Evolutionary conservation across 2,329 filamentous ascomycete species (phyloP).

Genomic region (Aphanocladium album): DNA sequence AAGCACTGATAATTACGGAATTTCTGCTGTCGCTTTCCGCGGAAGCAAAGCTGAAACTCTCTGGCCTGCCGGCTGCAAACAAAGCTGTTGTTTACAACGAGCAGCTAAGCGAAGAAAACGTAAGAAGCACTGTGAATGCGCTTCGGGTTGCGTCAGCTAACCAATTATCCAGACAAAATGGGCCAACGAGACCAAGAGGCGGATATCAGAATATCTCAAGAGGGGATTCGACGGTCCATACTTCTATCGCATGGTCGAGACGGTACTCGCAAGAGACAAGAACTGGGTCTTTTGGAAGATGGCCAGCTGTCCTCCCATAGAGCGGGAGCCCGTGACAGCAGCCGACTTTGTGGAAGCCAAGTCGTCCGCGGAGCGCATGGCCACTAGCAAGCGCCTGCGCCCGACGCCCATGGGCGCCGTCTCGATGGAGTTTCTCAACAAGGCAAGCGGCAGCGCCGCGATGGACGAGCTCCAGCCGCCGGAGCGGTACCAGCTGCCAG

Average conservation of each 20-base stretch:
- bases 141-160: neutral
- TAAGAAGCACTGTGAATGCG: constrained; percentile 28
- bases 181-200: constrained; percentile 70
- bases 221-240: constrained; percentile 79
- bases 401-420: constrained; percentile 66
- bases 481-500: constrained; percentile 62
- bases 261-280: constrained; percentile 89
- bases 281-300: constrained; percentile 99
- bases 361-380: constrained; percentile 57
- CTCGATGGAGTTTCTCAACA: constrained; percentile 69
- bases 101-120: constrained; percentile 79
- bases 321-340: constrained; percentile 65
- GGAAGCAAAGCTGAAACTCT: constrained; percentile 73
- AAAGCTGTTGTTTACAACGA: constrained; percentile 80
- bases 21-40: constrained; percentile 89
- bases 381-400: constrained; percentile 66
- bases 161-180: constrained; percentile 61
- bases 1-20: constrained; percentile 89
- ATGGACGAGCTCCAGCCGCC: constrained; percentile 65
- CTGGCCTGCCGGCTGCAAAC: constrained; percentile 63
- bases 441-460: constrained; percentile 39
- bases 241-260: constrained; percentile 95
- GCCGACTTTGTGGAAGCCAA: constrained; percentile 66
- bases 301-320: constrained; percentile 84
- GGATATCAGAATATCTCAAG: constrained; percentile 79